Percentiles rank a stretch among this genome's conserved stretches.
phyloP scores from a whole-genome alignment of 192 early-diverging fungal species.

The Radiomyces spectabilis region DNA sequence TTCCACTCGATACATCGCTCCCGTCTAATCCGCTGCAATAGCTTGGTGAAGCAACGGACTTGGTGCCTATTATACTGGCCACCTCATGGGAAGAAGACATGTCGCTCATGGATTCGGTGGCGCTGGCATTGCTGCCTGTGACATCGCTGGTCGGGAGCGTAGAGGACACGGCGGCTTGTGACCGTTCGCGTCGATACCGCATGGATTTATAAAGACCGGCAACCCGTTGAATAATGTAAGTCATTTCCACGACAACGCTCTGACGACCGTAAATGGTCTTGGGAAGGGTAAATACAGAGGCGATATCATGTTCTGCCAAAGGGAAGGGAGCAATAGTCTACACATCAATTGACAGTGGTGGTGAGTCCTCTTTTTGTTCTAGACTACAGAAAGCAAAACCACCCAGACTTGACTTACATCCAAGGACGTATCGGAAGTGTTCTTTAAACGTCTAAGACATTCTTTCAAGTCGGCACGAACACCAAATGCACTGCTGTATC shows the following conservation, averaged over 20 bases:
- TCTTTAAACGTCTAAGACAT: slow-evolving; percentile 10
- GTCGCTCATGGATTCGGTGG: slow-evolving; percentile 6
- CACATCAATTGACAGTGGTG: neutral
- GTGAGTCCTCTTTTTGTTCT: too few species aligned
- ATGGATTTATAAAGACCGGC: slow-evolving; percentile 5
- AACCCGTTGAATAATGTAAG: slow-evolving; percentile 8
- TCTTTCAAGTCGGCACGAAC: slow-evolving; percentile 19
- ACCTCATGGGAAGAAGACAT: neutral
- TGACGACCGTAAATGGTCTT: slow-evolving; percentile 20
- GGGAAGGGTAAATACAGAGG: slow-evolving; percentile 25
- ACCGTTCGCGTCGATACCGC: neutral
- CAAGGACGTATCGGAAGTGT: slow-evolving; percentile 3
- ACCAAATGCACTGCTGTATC: slow-evolving; percentile 23
- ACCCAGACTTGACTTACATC: neutral
- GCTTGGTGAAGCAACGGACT: slow-evolving; percentile 6
- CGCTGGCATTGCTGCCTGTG: neutral
- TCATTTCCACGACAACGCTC: slow-evolving; percentile 14
- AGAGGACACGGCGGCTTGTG: neutral
- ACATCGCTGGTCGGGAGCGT: neutral
- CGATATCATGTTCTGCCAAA: slow-evolving; percentile 21
- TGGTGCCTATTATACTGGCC: neutral
- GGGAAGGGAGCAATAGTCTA: slow-evolving; percentile 17
- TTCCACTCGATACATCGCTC: slow-evolving; percentile 13
- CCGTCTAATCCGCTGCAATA: slow-evolving; percentile 4
- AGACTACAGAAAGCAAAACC: too few species aligned